Evolutionary conservation across 169 alveolate genomes (phyloP), one percentile per base, ranked within the genome.

Genomic region (Theileria annulata): DNA sequence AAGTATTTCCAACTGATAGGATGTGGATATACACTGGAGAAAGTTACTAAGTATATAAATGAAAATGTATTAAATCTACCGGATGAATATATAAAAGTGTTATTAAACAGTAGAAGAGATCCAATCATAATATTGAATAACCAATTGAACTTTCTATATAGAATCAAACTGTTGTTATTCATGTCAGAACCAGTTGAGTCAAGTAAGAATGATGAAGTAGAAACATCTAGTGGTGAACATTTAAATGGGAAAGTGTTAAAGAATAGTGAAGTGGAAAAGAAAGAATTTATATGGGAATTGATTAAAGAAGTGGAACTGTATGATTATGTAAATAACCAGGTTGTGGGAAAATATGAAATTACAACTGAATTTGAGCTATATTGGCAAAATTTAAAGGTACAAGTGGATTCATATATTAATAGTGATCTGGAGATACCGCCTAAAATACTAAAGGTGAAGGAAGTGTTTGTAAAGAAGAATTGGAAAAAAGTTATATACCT

Each of bases 1-100:
- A 37, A 47, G 0, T 83, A 59, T 31, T 54, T 75, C 25, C 85
- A 83, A 86, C 64, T 83, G 21, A 83, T 83, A 21, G 90, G 90
- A 3, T 83, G 84, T 35, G 86, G 86, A 2, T 70, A 76, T 23
- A 35, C 8, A 27, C n/a, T 83, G 48, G 28, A 49, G 48, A 75
- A 64, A 27, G 62, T 74, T n/a, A 9, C n/a, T 23, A 79, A 73
- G 28, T 48, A 70, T 33, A 8, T 69, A 17, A 63, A 75, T 19
- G 79, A 71, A 3, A 81, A 30, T n/a, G 47, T 71, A 13, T 15
- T 35, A 23, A 75, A 75, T 8, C 56, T 58, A 37, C 73, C 69
- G 25, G 35, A 33, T 23, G 27, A 37, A n/a, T 28, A 54, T 33
- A 42, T 71, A n/a, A 23, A 64, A 15, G 37, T 35, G 37, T 23